Evolutionary conservation across 148 eudicot species (phyloP), one percentile per base, ranked within the genome.

Genomic region (Vaccinium myrtillus): DNA sequence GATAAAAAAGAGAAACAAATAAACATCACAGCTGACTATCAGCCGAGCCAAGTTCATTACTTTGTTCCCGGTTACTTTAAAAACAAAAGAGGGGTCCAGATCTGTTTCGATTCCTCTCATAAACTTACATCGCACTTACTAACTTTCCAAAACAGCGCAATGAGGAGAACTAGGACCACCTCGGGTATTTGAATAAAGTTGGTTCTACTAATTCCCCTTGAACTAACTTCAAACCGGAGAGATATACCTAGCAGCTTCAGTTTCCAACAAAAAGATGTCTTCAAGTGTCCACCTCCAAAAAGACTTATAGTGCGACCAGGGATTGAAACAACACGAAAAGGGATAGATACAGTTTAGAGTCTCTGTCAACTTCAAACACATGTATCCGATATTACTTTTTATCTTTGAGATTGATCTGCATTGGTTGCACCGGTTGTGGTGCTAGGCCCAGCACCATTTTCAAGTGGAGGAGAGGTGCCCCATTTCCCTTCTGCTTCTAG

Each of bases 401-500:
- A 94, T 82, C 93, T 87, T 88, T 89, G 95, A 23, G 92, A 85
- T 83, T 94, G 93, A 71, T 93, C 95, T 48, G 86, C 58, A 80
- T 77, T 89, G 48, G 92, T 85, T 79, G 89, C 85, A 77, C 78
- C 89, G 69, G 93, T 18, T 5, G 94, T 81, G 71, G 88, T 80
- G 83, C 92, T 92, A 81, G 95, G 86, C 78, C 95, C 95, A 18
- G 91, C 92, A 48, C 94, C 94, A 79, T 93, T 92, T 87, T 94
- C 99, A 8, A 81, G 84, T 9, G 96, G 95, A 71, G 98, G 93
- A 19, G 92, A 86, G 18, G 89, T 90, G 21, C 99, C 99, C 99
- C 99, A 97, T 86, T 91, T 94, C 5, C 94, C 95, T 85, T 95
- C 98, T 50, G 94, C 83, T 84, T 97, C 98, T 14, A 87, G 88